Base-by-base conservation (phyloP, 2,329 filamentous ascomycete species). In the Hypomyces rosellus region DNA sequence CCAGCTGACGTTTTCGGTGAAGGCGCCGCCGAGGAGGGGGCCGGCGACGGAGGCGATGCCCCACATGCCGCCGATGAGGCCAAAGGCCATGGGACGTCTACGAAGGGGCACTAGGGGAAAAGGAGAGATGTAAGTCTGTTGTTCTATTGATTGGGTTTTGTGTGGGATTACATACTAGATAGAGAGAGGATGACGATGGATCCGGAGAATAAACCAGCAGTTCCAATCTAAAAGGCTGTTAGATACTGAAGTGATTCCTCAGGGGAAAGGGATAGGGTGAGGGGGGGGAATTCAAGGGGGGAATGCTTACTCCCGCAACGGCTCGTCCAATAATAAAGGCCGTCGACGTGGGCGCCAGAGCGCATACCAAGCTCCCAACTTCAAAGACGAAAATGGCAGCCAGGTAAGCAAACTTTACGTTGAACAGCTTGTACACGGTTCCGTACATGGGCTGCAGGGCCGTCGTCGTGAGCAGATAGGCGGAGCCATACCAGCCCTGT, bases 21-120 rank as follows among this genome's bases (percentile, higher is more conserved):
- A 75, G 6, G 62, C 74, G 16, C 76, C 76, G 5, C 76, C 76
- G 5, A 77, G 63, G 13, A 80, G 60, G 7, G 76, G 76, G 0
- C 75, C 76, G 3, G 72, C 71, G 6, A 78, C 74, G 25, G 66
- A 69, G 39, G 77, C 77, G 45, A 83, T 71, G 14, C 78, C 80
- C 64, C 75, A 82, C 68, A 81, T 78, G 45, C 70, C 75, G 11
- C 75, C 75, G 38, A 81, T 70, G 38, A 81, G 61, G 22, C 78
- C 78, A 48, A 78, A 78, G 20, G 75, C 77, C 30, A 78, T 63
- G 7, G 74, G 79, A 33, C 79, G 69, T 57, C 78, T 76, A 7
- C 72, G 64, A 8, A 82, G 69, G 4, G 80, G 78, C 44, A 82
- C 74, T 68, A 20, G 20, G 20, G n/a, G n/a, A n/a, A 20, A 20